A percentile compares a stretch with the other conserved stretches of the same genome.
phyloP scores from a whole-genome alignment of 306 rosid genomes.

The Lablab purpureus region DNA sequence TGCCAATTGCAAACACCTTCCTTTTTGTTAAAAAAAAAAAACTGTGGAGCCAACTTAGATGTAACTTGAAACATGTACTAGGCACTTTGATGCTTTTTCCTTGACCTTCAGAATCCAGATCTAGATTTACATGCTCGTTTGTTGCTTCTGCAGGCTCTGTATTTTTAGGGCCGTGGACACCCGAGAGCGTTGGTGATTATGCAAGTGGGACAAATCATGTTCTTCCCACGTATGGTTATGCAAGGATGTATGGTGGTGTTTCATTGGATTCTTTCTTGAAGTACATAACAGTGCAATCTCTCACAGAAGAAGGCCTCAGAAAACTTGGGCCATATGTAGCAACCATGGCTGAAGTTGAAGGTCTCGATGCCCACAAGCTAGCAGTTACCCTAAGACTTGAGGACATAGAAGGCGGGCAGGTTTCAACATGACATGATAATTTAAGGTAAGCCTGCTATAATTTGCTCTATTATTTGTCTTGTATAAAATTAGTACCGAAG shows the following conservation, averaged over 20 bases:
- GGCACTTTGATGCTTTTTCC: background rate
- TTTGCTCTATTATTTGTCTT: background rate
- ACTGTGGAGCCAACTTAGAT: background rate
- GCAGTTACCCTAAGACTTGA: slow-evolving; percentile 83
- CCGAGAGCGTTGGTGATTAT: slow-evolving; percentile 92
- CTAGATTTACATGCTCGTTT: background rate
- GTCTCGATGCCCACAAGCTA: slow-evolving; percentile 83
- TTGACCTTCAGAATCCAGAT: slow-evolving; percentile 2
- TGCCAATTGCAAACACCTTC: background rate
- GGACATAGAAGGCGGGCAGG: slow-evolving; percentile 69
- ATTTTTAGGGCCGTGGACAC: slow-evolving; percentile 87
- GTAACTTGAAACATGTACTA: background rate
- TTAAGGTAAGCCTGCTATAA: background rate
- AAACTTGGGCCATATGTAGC: slow-evolving; percentile 86
- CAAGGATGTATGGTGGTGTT: slow-evolving; percentile 90
- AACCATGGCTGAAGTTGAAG: slow-evolving; percentile 91
- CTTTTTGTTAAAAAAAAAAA: background rate
- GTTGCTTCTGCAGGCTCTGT: slow-evolving; percentile 70
- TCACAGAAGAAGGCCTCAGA: slow-evolving; percentile 81
- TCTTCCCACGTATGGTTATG: slow-evolving; percentile 91
- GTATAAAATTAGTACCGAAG: slow-evolving; percentile 8
- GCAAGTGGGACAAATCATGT: slow-evolving; percentile 96
- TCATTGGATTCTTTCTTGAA: slow-evolving; percentile 85
- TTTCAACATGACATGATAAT: slow-evolving; percentile 50
- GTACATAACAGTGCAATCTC: slow-evolving; percentile 85